Percentiles rank a stretch among this genome's conserved stretches.
Evolutionary conservation across 495 filamentous ascomycete genomes (phyloP).

Genomic region (Oleoguttula mirabilis): DNA sequence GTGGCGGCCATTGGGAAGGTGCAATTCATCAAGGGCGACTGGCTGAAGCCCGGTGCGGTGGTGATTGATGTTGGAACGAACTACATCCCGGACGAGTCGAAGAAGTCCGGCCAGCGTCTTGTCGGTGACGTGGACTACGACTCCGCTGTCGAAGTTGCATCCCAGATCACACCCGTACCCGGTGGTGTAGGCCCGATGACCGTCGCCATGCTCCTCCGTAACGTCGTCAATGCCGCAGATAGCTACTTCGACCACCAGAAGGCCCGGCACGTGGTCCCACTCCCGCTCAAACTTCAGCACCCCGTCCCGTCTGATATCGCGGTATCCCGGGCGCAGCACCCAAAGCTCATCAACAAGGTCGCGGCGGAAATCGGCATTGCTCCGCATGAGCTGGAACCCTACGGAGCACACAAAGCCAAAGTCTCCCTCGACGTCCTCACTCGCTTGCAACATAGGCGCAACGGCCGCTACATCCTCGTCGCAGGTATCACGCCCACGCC

Average conservation of each 20-base stretch:
- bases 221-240: constrained; percentile 75
- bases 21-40: constrained; percentile 82
- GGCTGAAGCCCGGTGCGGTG: constrained; percentile 84
- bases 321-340: constrained; percentile 76
- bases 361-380: constrained; percentile 82
- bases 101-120: constrained; percentile 85
- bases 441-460: constrained; percentile 69
- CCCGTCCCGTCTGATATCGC: constrained; percentile 91
- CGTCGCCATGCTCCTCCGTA: constrained; percentile 90
- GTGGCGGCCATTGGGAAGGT: constrained; percentile 85
- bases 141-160: constrained; percentile 72
- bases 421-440: constrained; percentile 71
- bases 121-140: constrained; percentile 94
- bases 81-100: constrained; percentile 84
- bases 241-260: constrained; percentile 72
- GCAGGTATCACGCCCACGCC: constrained; percentile 95
- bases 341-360: constrained; percentile 74
- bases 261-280: constrained; percentile 58
- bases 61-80: constrained; percentile 98
- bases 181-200: constrained; percentile 98
- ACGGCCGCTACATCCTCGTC: constrained; percentile 84
- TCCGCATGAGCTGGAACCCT: constrained; percentile 77
- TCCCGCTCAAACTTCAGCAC: constrained; percentile 59
- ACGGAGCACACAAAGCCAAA: constrained; percentile 91
- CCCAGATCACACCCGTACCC: constrained; percentile 92